Base-by-base conservation (phyloP, 176 grass and related monocot genomes). In the Bolboschoenus planiculmis region DNA sequence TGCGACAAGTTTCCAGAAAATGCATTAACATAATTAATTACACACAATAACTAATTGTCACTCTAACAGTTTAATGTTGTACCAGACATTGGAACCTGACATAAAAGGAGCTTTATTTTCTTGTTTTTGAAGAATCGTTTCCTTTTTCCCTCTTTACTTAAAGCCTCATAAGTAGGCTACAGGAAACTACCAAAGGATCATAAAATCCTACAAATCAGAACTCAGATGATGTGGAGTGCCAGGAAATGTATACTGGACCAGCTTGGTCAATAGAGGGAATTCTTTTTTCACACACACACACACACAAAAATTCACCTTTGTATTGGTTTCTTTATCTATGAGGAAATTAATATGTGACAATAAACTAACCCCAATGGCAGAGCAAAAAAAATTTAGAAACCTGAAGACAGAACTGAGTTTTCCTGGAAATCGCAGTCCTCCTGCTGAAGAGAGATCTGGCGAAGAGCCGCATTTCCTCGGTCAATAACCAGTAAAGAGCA, bases 401-500 rank as follows among this genome's bases (percentile, higher is more conserved):
- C 96, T 99, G 92, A 90, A 81, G 96, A 90, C 26, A 92, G 48
- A 74, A 99, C 81, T 57, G 96, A 84, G 61, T 85, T 88, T 90
- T 99, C 90, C 35, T 87, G 92, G 64, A 95, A 90, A 83, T 91
- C 91, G 5, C 96, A 99, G 51, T 95, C 92, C 78, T 99, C 92
- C 81, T 90, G 92, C 2, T 92, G 96, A 86, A 97, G 90, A 42
- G 86, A 74, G 65, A 98, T 98, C 67, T 98, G 91, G 79, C 96
- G 89, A 90, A 98, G 96, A 46, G 96, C 96, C 3, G 96, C 92
- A 76, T 98, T 98, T 79, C 96, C 96, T 73, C 92, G 89, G 87
- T 98, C 96, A 56, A 98, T 88, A 61, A 98, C 90, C 56, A 98
- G 62, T 47, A 98, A 76, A 79, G 92, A 95, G 56, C 96, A 98